Base-by-base conservation (phyloP, 2,329 filamentous ascomycete genomes). In the Apiospora pterosperma region DNA sequence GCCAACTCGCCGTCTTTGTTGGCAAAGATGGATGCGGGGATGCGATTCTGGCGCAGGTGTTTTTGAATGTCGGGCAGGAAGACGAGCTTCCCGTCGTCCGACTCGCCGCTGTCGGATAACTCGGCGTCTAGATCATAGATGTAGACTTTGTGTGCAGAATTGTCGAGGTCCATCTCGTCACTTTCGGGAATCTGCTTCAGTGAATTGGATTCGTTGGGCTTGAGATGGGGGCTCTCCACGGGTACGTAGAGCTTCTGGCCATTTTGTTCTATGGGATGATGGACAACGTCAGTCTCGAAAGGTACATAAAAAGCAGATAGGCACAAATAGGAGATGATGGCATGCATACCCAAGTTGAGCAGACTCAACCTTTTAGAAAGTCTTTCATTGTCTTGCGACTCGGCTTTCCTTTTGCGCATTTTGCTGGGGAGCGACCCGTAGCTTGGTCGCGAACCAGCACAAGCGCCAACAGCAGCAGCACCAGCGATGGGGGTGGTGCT, bases 111-210 rank as follows among this genome's bases (percentile, higher is more conserved):
- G 68, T 90, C 88, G 16, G 90, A 90, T 36, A 98, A 85, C 78
- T 98, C 95, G 71, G 91, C 91, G 74, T 97, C 93, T 11, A 99
- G 83, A 77, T 96, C 89, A 81, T 94, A 90, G 71, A 99, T 93
- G 82, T 96, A 97, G 66, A 97, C 88, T 74, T 91, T 92, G 80
- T 97, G 85, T 72, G 92, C 91, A 36, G 92, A 90, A 78, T 97
- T 90, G 78, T 98, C 94, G 66, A 98, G 76, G 64, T 91, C 85
- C 95, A 98, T 97, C 21, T 60, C 58, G 58, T 60, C 58, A 25
- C 36, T 60, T 21, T 36, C 58, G 59, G 69, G 62, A 62, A 67
- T 68, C 61, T 67, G 65, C 48, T 55, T 65, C 60, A 67, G 41
- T 44, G 69, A 65, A 60, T 67, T 65, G 60, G 70, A 59, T 55